phyloP scores from a whole-genome alignment of 768 basidiomycete species.

The Pleurotus giganteus region DNA sequence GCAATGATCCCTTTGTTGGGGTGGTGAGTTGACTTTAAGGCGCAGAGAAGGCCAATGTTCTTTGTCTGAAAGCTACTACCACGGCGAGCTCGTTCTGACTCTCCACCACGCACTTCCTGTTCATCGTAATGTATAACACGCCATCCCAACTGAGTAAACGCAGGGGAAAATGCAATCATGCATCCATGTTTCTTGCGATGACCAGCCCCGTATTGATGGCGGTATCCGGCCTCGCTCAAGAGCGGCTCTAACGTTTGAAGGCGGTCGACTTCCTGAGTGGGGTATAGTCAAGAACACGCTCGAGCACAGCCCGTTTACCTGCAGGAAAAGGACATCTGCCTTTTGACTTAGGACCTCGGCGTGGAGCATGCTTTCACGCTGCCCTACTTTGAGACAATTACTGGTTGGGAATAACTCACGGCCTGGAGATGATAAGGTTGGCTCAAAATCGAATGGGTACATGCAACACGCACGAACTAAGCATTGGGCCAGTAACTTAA shows the following conservation, averaged over 20 bases:
- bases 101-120: slow-evolving; percentile 44
- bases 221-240: slow-evolving; percentile 64
- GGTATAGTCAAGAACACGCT: slow-evolving; percentile 3
- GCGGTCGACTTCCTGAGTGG: slow-evolving; percentile 79
- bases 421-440: slow-evolving; percentile 38
- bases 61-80: slow-evolving; percentile 69
- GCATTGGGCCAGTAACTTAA: slow-evolving; percentile 73
- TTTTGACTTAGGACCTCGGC: slow-evolving; percentile 68
- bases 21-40: slow-evolving; percentile 46
- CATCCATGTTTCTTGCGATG: slow-evolving; percentile 83
- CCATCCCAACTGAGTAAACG: slow-evolving; percentile 46
- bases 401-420: slow-evolving; percentile 83
- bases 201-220: slow-evolving; percentile 64
- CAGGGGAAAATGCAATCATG: slow-evolving; percentile 69
- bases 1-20: slow-evolving; percentile 60
- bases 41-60: slow-evolving; percentile 79
- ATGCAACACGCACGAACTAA: slow-evolving; percentile 70
- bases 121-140: slow-evolving; percentile 69
- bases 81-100: slow-evolving; percentile 31
- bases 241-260: slow-evolving; percentile 69
- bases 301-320: slow-evolving; percentile 42
- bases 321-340: slow-evolving; percentile 86
- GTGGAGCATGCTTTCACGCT: slow-evolving; percentile 74
- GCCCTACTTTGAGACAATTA: slow-evolving; percentile 73
- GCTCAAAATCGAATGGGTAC: not conserved